Evolutionary conservation across 768 basidiomycete species (phyloP).

Genomic region (Boletus rubroflammeus): DNA sequence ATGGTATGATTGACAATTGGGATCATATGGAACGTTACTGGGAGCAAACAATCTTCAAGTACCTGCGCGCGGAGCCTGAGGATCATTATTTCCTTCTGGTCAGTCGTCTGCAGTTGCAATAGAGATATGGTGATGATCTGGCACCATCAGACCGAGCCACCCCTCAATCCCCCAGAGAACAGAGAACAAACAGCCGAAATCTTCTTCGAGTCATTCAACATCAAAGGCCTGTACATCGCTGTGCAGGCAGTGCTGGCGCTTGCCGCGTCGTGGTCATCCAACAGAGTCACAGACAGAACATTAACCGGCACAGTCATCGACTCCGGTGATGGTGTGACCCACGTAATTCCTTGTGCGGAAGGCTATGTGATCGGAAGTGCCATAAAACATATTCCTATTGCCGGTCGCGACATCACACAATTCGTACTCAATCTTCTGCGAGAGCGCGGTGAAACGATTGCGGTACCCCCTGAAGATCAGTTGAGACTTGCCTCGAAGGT

Average conservation of each 20-base stretch:
- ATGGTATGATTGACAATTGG: slow-evolving; percentile 98
- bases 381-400: slow-evolving; percentile 98
- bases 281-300: slow-evolving; percentile 83
- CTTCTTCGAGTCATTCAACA: slow-evolving; percentile 99
- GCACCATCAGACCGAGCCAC: slow-evolving; percentile 87
- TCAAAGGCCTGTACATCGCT: slow-evolving; percentile 96
- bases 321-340: slow-evolving; percentile 98
- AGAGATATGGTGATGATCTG: not conserved
- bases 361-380: slow-evolving; percentile 99
- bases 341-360: slow-evolving; percentile 94
- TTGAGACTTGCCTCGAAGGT: slow-evolving; percentile 87
- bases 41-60: slow-evolving; percentile 99
- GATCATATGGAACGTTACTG: slow-evolving; percentile 99
- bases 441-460: slow-evolving; percentile 87
- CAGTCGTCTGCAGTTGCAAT: slow-evolving; percentile 31
- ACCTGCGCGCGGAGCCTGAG: slow-evolving; percentile 95
- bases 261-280: slow-evolving; percentile 95
- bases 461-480: slow-evolving; percentile 96
- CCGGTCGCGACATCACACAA: slow-evolving; percentile 94
- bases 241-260: slow-evolving; percentile 98
- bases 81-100: slow-evolving; percentile 98
- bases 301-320: slow-evolving; percentile 98
- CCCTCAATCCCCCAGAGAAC: slow-evolving; percentile 97
- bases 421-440: slow-evolving; percentile 95
- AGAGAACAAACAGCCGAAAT: slow-evolving; percentile 99